phyloP scores from a whole-genome alignment of 345 rosid species.

The Pistacia atlantica region DNA sequence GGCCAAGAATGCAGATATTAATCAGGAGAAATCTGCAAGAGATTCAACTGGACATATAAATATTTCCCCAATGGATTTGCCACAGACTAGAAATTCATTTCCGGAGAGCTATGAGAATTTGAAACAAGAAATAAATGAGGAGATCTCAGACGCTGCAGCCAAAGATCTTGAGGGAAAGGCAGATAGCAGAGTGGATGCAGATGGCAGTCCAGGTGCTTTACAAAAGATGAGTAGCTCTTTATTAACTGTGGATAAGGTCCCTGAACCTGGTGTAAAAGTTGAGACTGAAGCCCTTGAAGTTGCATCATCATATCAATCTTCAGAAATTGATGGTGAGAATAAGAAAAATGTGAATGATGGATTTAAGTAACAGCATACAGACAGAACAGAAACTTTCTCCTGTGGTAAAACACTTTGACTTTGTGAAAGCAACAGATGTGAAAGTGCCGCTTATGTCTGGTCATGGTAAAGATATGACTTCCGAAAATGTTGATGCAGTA shows the following conservation, averaged over 20 bases:
- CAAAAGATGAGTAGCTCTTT: slow-evolving; percentile 22
- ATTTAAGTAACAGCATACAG: slow-evolving; percentile 17
- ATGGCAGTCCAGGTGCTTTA: slow-evolving; percentile 32
- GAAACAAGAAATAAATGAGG: slow-evolving; percentile 31
- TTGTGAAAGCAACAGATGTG: slow-evolving; percentile 28
- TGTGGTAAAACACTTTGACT: slow-evolving; percentile 22
- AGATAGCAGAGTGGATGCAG: slow-evolving; percentile 28
- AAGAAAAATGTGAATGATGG: slow-evolving; percentile 23
- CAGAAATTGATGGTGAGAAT: slow-evolving; percentile 27
- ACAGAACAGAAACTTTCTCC: slow-evolving; percentile 36
- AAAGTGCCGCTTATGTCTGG: slow-evolving; percentile 24
- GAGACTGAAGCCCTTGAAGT: slow-evolving; percentile 33
- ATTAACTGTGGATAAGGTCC: slow-evolving; percentile 35
- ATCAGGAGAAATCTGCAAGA: slow-evolving; percentile 26
- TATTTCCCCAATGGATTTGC: slow-evolving; percentile 40
- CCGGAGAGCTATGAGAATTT: slow-evolving; percentile 43
- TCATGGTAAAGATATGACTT: slow-evolving; percentile 24
- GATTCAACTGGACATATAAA: slow-evolving; percentile 30
- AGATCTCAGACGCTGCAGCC: slow-evolving; percentile 25
- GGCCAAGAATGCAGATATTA: slow-evolving; percentile 34
- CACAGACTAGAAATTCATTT: slow-evolving; percentile 39
- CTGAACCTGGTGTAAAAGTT: slow-evolving; percentile 24
- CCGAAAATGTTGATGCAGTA: slow-evolving; percentile 27
- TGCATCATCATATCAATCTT: slow-evolving; percentile 18
- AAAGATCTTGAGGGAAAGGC: slow-evolving; percentile 32